phyloP scores from a whole-genome alignment of 164 flowering plant genomes.

The Stephania cephalantha region DNA sequence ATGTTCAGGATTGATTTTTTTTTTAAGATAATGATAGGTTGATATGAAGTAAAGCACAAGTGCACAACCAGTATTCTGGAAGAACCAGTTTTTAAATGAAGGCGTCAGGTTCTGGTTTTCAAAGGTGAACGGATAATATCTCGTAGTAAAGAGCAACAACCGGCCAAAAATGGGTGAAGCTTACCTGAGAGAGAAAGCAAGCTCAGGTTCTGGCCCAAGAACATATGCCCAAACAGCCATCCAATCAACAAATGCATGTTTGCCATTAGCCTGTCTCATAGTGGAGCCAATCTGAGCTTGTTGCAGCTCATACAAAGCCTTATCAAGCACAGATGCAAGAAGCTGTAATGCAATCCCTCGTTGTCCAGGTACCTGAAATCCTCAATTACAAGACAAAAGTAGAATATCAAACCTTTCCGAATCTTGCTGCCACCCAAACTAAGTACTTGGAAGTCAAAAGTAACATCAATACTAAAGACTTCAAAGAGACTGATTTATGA shows the following conservation, averaged over 20 bases:
- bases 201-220: conserved; percentile 98
- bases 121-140: background rate
- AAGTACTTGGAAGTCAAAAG: background rate
- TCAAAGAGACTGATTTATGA: background rate
- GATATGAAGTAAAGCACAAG: no score
- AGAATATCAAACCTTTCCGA: background rate
- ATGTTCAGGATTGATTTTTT: no score
- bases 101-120: no score
- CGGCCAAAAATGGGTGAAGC: background rate
- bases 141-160: background rate
- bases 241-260: conserved; percentile 51
- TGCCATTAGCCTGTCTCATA: conserved; percentile 10
- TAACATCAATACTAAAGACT: background rate
- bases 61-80: no score
- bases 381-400: conserved; percentile 12
- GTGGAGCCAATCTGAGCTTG: conserved; percentile 27
- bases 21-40: no score
- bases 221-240: conserved; percentile 93
- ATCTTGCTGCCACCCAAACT: background rate
- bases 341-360: conserved; percentile 76
- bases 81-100: background rate
- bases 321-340: conserved; percentile 64
- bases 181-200: conserved; percentile 76
- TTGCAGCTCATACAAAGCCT: conserved; percentile 40
- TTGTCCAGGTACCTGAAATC: conserved; percentile 83